Evolutionary conservation across 495 filamentous ascomycete genomes (phyloP).

Genomic region (Daldinia decipiens): DNA sequence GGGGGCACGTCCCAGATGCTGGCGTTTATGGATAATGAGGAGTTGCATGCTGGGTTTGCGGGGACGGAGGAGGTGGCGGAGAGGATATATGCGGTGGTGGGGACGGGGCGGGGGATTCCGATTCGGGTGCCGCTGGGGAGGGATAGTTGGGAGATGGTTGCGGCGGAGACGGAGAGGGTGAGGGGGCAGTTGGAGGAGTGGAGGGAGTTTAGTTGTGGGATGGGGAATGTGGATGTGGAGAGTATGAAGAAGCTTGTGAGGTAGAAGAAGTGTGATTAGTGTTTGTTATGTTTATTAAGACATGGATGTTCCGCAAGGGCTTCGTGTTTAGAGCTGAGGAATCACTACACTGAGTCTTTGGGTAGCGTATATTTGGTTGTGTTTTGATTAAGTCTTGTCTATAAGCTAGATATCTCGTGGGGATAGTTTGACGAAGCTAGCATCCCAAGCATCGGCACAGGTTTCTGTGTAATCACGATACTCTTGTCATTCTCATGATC

Average conservation of each 20-base stretch:
- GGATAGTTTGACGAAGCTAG: too few relatives aligned
- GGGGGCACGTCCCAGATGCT: conserved; percentile 52
- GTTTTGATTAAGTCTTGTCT: too few relatives aligned
- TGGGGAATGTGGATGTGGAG: conserved; percentile 19
- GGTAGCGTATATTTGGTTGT: too few relatives aligned
- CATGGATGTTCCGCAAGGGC: too few relatives aligned
- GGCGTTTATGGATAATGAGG: conserved; percentile 46
- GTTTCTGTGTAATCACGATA: not conserved
- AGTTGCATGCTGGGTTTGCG: conserved; percentile 48
- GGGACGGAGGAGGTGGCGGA: conserved; percentile 51
- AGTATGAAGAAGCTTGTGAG: conserved; percentile 10
- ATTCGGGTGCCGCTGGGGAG: conserved; percentile 58
- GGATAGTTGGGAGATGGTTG: conserved; percentile 53
- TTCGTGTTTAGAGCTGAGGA: too few relatives aligned
- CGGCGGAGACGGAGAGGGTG: conserved; percentile 49
- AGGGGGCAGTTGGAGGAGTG: conserved; percentile 49
- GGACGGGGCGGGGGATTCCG: conserved; percentile 50
- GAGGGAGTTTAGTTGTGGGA: conserved; percentile 46
- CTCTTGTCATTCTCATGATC: not conserved
- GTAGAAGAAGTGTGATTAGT: not conserved
- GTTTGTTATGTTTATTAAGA: not conserved
- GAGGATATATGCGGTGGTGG: conserved; percentile 52
- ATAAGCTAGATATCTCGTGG: too few relatives aligned
- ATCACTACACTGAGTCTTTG: too few relatives aligned
- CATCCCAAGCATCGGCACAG: not conserved